Evolutionary conservation across 116 monocot genomes (phyloP), one percentile per base, ranked within the genome.

Genomic region (Iris pallida): DNA sequence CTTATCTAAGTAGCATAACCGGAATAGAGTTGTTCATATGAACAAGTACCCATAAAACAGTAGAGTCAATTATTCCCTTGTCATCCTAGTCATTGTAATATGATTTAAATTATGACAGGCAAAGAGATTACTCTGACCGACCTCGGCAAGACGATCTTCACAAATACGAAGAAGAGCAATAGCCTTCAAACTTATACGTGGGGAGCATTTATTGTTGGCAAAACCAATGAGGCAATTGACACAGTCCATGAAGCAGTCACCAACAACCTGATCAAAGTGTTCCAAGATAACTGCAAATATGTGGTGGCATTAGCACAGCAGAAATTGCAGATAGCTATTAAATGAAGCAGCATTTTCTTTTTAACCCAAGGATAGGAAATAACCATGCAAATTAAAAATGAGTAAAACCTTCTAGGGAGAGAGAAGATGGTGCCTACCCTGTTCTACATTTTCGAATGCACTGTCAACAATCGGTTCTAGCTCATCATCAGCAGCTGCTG

Each of bases 141-240:
- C 99, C 90, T 99, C 99, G 61, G 99, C 99, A 76, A 99, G 90
- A 59, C 93, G 93, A 79, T 93, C 93, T 84, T 93, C 99, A 85
- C 99, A 99, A 47, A 93, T 90, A 47, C 99, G 90, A 20, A 99
- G 81, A 47, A 99, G 80, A 44, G 99, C 99, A 86, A 99, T 90
- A 65, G 99, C 99, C 77, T 93, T 99, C 78, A 99, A 80, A 79
- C 99, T 99, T 71, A 93, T 93, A 57, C 90, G 62, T 7, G 83
- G 71, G 55, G 90, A 86, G 53, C 76, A 76, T 80, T 93, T 99
- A 66, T 93, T 99, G 79, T 93, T 99, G 48, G 93, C 90, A 81
- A 99, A 99, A 56, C 90, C 83, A 66, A 99, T 99, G 20, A 99
- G 88, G 71, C 99, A 93, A 56, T 99, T 93, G 64, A 99, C 93